Evolutionary conservation across 2,329 filamentous ascomycete genomes (phyloP).

Genomic region (Aspergillus sp.): DNA sequence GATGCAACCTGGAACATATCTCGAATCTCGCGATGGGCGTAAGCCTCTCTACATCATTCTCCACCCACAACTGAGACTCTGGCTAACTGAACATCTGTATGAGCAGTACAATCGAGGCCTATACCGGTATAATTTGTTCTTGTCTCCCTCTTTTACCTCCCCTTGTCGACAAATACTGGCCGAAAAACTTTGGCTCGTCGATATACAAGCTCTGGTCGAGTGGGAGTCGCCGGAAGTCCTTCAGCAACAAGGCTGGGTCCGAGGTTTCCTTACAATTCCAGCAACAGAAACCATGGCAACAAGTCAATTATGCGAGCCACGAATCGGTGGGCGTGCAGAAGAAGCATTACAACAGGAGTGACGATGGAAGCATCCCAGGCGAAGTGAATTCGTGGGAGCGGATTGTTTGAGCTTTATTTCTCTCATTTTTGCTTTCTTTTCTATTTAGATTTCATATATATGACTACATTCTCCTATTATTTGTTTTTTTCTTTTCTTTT

Average conservation of each 20-base stretch:
- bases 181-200: background rate
- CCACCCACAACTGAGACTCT: background rate
- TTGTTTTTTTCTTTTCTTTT: too few species aligned
- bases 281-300: background rate
- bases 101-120: slow-evolving; percentile 11
- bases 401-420: too few species aligned
- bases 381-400: too few species aligned
- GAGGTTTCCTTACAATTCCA: background rate
- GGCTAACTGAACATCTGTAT: too few species aligned
- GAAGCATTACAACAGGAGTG: too few species aligned
- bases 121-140: slow-evolving; percentile 10
- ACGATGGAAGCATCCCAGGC: too few species aligned
- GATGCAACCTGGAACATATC: slow-evolving; percentile 6
- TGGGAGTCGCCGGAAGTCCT: background rate
- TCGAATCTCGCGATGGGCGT: slow-evolving; percentile 8
- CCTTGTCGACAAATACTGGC: background rate
- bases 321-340: background rate
- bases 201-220: background rate
- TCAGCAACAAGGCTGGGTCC: background rate
- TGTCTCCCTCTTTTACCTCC: slow-evolving; percentile 6
- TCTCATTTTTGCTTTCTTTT: too few species aligned
- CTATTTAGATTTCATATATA: too few species aligned
- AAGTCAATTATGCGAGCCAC: background rate
- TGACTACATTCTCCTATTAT: too few species aligned
- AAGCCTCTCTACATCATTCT: background rate